Percentiles rank a stretch among this genome's conserved stretches.
Conservation (phyloP, 108 stramenopile genomes). For the Pseudonitzschia pungens region DNA sequence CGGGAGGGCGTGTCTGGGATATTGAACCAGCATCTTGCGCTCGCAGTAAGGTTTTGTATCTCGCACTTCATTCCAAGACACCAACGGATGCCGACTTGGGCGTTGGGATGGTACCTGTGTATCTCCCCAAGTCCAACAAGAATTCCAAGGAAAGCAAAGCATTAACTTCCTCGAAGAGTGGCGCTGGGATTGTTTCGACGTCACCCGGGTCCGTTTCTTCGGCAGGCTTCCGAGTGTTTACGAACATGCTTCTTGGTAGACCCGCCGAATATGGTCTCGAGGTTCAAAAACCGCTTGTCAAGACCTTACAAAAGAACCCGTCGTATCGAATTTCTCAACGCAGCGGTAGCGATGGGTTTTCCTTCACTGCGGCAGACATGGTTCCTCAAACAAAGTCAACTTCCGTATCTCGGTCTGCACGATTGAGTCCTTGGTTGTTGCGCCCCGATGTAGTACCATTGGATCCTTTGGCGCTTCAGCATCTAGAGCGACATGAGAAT, state of each 20-base stretch:
- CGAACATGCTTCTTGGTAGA: conserved; percentile 38
- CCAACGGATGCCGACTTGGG: conserved; percentile 72
- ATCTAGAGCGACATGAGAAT: conserved; percentile 38
- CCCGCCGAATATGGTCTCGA: conserved; percentile 32
- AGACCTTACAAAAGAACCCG: neutral
- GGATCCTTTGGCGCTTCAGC: conserved; percentile 58
- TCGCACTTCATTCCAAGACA: conserved; percentile 72
- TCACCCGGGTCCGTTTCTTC: conserved; percentile 30
- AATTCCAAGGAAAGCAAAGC: neutral
- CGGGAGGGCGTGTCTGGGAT: conserved; percentile 76
- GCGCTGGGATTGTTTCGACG: conserved; percentile 32
- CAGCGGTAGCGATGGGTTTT: conserved; percentile 59
- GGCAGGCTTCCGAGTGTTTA: conserved; percentile 25
- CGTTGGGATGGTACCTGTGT: conserved; percentile 61
- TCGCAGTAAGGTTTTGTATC: conserved; percentile 36
- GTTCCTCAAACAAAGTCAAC: conserved; percentile 11
- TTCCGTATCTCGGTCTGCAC: conserved; percentile 48
- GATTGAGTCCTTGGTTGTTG: conserved; percentile 69
- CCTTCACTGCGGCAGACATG: conserved; percentile 56
- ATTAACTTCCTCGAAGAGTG: conserved; percentile 10
- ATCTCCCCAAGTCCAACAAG: conserved; percentile 16
- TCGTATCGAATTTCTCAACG: conserved; percentile 47
- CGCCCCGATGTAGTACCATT: conserved; percentile 64
- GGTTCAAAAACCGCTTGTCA: conserved; percentile 20
- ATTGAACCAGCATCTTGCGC: conserved; percentile 37